phyloP scores from a whole-genome alignment of 108 stramenopile species.

The Aurantiochytrium sp. region DNA sequence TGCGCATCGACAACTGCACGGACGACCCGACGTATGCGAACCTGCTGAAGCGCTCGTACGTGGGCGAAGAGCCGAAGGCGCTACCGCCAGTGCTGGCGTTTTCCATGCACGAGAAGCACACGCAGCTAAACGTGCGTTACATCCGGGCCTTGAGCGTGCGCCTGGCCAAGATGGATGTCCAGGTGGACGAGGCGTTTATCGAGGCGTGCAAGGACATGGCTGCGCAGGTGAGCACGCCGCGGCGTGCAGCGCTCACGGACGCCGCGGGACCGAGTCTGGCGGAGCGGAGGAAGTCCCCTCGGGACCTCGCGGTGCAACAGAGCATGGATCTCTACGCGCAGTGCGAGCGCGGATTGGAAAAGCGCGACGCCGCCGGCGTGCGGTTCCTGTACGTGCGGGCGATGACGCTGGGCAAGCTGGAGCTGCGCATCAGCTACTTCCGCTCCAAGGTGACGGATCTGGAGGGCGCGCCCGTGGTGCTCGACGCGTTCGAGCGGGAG shows the following conservation, averaged over 20 bases:
- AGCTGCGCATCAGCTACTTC: constrained; percentile 9
- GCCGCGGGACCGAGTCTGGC: not conserved
- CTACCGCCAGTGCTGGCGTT: not conserved
- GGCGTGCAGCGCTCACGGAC: not conserved
- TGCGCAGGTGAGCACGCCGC: not conserved
- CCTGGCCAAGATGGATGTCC: not conserved
- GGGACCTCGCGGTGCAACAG: not conserved
- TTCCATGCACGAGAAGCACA: constrained; percentile 2
- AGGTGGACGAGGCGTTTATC: not conserved
- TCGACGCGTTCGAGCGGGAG: not conserved
- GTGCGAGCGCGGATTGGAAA: not conserved
- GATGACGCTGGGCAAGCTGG: not conserved
- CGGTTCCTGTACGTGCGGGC: not conserved
- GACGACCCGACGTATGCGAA: not conserved
- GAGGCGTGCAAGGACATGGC: not conserved
- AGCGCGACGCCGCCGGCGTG: not conserved
- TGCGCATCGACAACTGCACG: not conserved
- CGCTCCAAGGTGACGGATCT: not conserved
- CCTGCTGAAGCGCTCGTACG: not conserved
- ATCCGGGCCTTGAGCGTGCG: not conserved
- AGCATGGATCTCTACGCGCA: not conserved
- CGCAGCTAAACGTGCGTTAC: not conserved
- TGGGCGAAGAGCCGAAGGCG: not conserved
- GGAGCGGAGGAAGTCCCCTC: not conserved
- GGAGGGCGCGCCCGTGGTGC: not conserved